These are phyloP conservation scores for Halophytophthora polymorphica DNA, from an alignment of 352 stramenopile species.

Conservation along the genomic window DNA sequence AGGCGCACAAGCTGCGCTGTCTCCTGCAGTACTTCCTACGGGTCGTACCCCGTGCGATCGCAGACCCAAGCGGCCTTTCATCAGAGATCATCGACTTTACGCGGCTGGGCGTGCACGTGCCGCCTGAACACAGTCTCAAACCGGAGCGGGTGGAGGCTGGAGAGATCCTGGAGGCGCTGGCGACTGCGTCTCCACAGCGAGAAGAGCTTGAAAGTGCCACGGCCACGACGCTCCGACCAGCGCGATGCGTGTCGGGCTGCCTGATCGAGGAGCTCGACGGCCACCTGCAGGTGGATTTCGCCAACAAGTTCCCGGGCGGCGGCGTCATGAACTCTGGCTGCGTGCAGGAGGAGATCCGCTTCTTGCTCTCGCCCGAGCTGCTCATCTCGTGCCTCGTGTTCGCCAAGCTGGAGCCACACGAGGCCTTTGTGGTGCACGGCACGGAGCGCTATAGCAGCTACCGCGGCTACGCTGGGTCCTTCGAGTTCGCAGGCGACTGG, in stretches of 20 bases:
- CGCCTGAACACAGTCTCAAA: constrained; percentile 1
- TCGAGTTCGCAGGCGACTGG: constrained; percentile 42
- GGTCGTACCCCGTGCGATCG: constrained; percentile 31
- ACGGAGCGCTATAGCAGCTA: constrained; percentile 59
- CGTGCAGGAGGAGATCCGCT: constrained; percentile 85
- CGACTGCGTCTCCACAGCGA: not conserved
- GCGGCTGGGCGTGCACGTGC: constrained; percentile 33
- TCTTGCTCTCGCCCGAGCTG: constrained; percentile 69
- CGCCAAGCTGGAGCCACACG: constrained; percentile 54
- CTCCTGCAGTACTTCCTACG: constrained; percentile 71
- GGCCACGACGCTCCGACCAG: constrained; percentile 6
- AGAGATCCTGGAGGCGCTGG: constrained; percentile 16
- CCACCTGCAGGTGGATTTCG: constrained; percentile 81
- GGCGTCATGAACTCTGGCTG: constrained; percentile 69
- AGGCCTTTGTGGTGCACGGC: constrained; percentile 70
- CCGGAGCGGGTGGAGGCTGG: constrained; percentile 8
- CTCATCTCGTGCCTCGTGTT: constrained; percentile 66
- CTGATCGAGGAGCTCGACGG: constrained; percentile 63
- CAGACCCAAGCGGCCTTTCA: constrained; percentile 9
- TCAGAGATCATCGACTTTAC: constrained; percentile 57
- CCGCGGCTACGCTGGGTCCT: constrained; percentile 57
- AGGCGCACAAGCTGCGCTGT: constrained; percentile 65
- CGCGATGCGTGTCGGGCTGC: constrained; percentile 29
- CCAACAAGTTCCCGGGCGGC: constrained; percentile 76
- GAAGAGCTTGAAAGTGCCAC: not conserved